Conservation (phyloP, 306 rosid genomes). For the Sechiopsis laciniata region DNA sequence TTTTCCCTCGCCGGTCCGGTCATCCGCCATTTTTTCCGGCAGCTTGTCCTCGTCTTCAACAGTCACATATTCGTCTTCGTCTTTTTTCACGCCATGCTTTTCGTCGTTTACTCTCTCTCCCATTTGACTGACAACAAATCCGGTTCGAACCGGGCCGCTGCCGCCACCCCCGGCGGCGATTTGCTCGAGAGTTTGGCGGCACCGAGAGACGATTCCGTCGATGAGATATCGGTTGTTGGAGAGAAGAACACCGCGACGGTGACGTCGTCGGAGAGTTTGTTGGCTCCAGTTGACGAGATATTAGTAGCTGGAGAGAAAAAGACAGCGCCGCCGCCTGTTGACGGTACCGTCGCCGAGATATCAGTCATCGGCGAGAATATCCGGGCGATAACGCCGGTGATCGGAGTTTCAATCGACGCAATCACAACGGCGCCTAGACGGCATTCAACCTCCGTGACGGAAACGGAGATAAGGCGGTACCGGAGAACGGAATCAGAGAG, state of each 20-base stretch:
- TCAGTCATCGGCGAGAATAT: constrained; percentile 4
- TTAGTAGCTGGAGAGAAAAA: too few relatives aligned
- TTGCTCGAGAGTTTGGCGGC: background rate
- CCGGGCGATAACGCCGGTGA: background rate
- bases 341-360: too few relatives aligned
- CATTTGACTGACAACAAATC: background rate
- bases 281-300: background rate
- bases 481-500: constrained; percentile 51
- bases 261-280: background rate
- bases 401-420: background rate
- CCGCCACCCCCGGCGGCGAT: background rate
- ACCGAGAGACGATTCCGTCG: background rate
- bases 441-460: too few relatives aligned
- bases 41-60: constrained; percentile 23
- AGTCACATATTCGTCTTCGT: constrained; percentile 42
- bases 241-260: constrained; percentile 24
- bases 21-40: background rate
- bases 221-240: background rate
- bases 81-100: constrained; percentile 37
- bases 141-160: constrained; percentile 19
- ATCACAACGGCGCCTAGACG: background rate
- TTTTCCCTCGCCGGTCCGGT: constrained; percentile 25
- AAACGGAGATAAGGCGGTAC: constrained; percentile 26
- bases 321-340: too few relatives aligned
- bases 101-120: constrained; percentile 43